Evolutionary conservation across 192 early-diverging fungal species (phyloP), one percentile per base, ranked within the genome.

Genomic region (Coemansia sp.): DNA sequence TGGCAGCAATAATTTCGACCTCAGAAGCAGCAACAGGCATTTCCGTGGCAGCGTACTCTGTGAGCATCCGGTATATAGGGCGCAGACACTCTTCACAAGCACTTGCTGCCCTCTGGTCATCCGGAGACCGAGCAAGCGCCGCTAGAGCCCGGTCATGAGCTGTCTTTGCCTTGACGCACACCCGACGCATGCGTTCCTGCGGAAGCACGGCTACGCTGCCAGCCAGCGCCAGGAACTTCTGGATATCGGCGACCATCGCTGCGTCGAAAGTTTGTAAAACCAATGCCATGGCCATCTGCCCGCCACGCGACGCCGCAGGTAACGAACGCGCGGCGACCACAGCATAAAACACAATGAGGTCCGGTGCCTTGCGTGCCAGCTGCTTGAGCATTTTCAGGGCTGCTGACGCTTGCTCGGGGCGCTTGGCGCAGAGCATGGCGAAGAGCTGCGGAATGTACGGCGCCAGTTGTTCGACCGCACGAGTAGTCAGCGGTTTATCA

Each of bases 401-500:
- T 7, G n/a, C 63, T 44, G 12, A 25, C 38, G 24, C 24, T 30
- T 30, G 30, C 62, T 37, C 6, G 40, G 45, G 12, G 7, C 23
- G 39, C 11, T 55, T 57, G 33, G 22, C 53, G 50, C 59, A 40
- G 19, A 76, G 55, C 73, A 76, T 59, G 19, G 63, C 66, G 23
- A 76, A 30, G 7, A 76, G 52, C 47, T 76, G 73, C 12, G 73
- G 66, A 12, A 76, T 62, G 40, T 54, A 76, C 1, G 44, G 57
- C 6, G 73, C 66, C 11, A 76, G 58, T 43, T 62, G 66, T 7
- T 19, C 13, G 13, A 66, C 55, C 0, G 73, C 73, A n/a, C 44
- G 55, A 4, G 45, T 17, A n/a, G 38, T 66, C 1, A 76, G 46
- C 21, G 27, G 48, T n/a, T 22, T n/a, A 4, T 44, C 39, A 0